Evolutionary conservation across 78 protist genomes (phyloP).

Genomic region (Isochrysis galbana): DNA sequence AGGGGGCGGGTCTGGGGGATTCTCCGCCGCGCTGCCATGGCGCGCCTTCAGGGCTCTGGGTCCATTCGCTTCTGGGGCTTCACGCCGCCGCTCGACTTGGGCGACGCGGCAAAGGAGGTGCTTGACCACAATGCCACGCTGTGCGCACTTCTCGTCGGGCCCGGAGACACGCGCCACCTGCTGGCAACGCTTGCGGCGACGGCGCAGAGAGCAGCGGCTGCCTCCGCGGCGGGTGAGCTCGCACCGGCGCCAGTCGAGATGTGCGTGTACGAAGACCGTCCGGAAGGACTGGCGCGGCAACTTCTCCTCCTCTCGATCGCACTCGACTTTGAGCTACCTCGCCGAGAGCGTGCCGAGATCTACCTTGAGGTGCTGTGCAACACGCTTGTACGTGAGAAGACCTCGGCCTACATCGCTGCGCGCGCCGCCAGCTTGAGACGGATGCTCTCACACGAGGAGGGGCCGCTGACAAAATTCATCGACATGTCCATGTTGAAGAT

Average conservation of each 20-base stretch:
- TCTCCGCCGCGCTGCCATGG: no score
- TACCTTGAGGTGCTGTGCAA: conserved; percentile 25
- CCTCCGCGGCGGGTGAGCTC: no score
- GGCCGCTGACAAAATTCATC: background rate
- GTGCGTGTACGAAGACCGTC: background rate
- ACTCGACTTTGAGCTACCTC: conserved; percentile 31
- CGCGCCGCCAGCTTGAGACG: background rate
- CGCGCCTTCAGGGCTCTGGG: conserved; percentile 27
- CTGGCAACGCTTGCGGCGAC: background rate
- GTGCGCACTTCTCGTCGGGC: background rate
- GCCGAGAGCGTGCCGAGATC: conserved; percentile 37
- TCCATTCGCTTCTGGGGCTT: conserved; percentile 29
- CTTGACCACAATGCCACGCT: background rate
- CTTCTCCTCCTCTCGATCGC: conserved; percentile 22
- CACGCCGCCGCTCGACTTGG: conserved; percentile 28
- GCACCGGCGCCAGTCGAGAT: no score
- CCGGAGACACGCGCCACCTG: conserved; percentile 7
- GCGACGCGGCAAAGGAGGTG: background rate
- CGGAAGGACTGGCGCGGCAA: conserved; percentile 30
- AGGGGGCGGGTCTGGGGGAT: no score
- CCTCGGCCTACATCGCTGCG: background rate
- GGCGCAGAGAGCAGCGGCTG: background rate
- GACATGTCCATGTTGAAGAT: conserved; percentile 23
- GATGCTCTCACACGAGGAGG: background rate
- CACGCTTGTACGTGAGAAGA: conserved; percentile 23